phyloP scores from a whole-genome alignment of 257 asterid genomes.

The Przewalskia tangutica region DNA sequence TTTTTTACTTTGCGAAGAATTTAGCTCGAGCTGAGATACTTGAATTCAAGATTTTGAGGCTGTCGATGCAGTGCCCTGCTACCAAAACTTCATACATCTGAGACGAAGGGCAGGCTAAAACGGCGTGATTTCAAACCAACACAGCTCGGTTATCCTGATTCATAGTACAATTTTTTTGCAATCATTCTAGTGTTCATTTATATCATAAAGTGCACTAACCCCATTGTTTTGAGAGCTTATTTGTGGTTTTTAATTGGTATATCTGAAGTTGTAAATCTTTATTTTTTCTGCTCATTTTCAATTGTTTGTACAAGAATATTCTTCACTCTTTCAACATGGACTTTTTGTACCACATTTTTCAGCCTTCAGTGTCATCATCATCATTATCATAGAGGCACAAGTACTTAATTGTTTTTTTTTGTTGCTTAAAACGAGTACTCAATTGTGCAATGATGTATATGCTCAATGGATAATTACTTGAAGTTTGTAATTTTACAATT shows the following conservation, averaged over 20 bases:
- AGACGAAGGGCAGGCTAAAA: not conserved
- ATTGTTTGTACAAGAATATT: not conserved
- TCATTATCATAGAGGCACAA: not conserved
- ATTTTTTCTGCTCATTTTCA: not conserved
- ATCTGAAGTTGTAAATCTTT: not conserved
- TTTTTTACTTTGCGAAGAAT: not conserved
- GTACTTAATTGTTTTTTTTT: no score
- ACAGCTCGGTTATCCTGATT: constrained; percentile 7
- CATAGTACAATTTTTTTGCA: not conserved
- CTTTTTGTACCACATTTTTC: not conserved
- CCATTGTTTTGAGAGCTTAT: constrained; percentile 10
- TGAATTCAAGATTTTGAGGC: not conserved
- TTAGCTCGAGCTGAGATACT: not conserved
- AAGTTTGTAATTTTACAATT: not conserved
- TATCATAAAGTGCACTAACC: constrained; percentile 10
- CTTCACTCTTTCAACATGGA: not conserved
- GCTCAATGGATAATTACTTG: not conserved
- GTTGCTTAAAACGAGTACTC: not conserved
- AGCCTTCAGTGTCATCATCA: not conserved
- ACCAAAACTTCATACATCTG: constrained; percentile 6
- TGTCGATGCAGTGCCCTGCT: not conserved
- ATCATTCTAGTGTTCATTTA: constrained; percentile 6
- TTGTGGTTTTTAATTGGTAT: constrained; percentile 1
- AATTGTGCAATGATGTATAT: not conserved
- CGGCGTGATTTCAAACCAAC: not conserved